Evolutionary conservation across 108 stramenopile genomes (phyloP).

Genomic region (Nitzschia sp.): DNA sequence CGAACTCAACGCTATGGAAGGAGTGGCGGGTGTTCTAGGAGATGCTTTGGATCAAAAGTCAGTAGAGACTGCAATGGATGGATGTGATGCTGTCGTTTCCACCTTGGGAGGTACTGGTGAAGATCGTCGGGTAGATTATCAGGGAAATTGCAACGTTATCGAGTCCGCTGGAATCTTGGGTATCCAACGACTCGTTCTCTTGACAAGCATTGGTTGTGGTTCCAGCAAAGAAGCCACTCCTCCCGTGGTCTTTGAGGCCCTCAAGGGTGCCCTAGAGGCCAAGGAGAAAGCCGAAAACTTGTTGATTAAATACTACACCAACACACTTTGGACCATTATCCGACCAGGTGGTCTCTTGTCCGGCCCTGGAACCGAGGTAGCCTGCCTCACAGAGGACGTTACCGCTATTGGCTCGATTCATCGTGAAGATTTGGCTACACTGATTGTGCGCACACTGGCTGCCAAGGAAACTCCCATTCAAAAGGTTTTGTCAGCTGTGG

Average conservation of each 20-base stretch:
- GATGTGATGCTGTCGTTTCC: conserved; percentile 94
- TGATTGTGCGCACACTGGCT: conserved; percentile 66
- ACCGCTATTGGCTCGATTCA: conserved; percentile 87
- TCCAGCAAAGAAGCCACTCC: conserved; percentile 81
- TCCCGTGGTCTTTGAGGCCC: conserved; percentile 72
- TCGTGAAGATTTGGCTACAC: conserved; percentile 87
- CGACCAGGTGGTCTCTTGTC: conserved; percentile 87
- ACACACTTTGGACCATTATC: conserved; percentile 95
- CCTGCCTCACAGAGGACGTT: conserved; percentile 86
- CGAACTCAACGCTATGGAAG: conserved; percentile 69
- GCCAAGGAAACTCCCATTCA: conserved; percentile 59
- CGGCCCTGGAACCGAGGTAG: conserved; percentile 76
- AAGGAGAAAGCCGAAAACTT: conserved; percentile 79
- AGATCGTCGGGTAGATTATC: conserved; percentile 84
- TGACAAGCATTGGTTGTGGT: conserved; percentile 93
- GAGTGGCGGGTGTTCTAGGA: conserved; percentile 83
- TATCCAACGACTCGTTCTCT: conserved; percentile 84
- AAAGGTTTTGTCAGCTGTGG: conserved; percentile 71
- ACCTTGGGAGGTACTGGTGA: conserved; percentile 80
- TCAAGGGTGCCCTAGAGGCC: conserved; percentile 68
- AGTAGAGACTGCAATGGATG: conserved; percentile 92
- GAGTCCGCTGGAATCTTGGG: conserved; percentile 96
- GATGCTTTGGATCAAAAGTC: conserved; percentile 92
- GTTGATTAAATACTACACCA: conserved; percentile 92
- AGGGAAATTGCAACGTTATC: conserved; percentile 93